Conservation (phyloP, 192 early-diverging fungal species). For the Borealophlyctis nickersoniae region DNA sequence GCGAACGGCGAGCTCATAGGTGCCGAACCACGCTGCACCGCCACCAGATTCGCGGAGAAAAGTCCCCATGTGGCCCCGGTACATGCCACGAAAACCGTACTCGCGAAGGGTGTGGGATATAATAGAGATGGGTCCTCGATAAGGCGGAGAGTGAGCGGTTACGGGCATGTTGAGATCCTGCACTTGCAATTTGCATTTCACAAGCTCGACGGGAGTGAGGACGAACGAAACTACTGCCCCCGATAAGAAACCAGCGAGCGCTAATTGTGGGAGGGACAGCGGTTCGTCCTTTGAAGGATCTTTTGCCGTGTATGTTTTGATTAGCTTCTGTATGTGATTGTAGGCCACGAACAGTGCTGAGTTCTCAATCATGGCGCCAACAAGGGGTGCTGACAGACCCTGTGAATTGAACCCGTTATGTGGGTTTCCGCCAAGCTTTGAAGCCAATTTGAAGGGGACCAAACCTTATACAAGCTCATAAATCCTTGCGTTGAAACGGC, state of each 20-base stretch:
- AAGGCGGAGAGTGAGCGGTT: constrained; percentile 1
- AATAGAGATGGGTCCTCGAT: constrained; percentile 56
- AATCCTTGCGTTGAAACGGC: constrained; percentile 78
- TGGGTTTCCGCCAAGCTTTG: too few relatives aligned
- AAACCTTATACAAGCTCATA: constrained; percentile 83
- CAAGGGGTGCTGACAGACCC: constrained; percentile 86
- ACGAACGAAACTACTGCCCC: constrained; percentile 84
- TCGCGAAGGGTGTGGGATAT: constrained; percentile 48
- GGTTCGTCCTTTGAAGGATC: constrained; percentile 10
- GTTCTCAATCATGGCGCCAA: constrained; percentile 95
- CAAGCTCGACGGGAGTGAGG: constrained; percentile 90
- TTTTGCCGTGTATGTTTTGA: constrained; percentile 48
- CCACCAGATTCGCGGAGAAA: constrained; percentile 85
- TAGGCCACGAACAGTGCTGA: constrained; percentile 86
- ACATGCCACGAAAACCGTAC: constrained; percentile 68
- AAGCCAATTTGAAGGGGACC: too few relatives aligned
- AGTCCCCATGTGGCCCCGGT: constrained; percentile 77
- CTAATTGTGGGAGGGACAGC: constrained; percentile 64
- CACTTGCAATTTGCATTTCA: constrained; percentile 96
- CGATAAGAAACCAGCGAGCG: constrained; percentile 78
- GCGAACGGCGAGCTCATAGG: constrained; percentile 77
- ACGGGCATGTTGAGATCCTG: constrained; percentile 51
- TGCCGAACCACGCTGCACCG: constrained; percentile 95
- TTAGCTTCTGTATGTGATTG: constrained; percentile 72
- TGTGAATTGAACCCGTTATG: constrained; percentile 27